Evolutionary conservation across 805 yeast species (phyloP).

Genomic region (Citeromyces matritensis): DNA sequence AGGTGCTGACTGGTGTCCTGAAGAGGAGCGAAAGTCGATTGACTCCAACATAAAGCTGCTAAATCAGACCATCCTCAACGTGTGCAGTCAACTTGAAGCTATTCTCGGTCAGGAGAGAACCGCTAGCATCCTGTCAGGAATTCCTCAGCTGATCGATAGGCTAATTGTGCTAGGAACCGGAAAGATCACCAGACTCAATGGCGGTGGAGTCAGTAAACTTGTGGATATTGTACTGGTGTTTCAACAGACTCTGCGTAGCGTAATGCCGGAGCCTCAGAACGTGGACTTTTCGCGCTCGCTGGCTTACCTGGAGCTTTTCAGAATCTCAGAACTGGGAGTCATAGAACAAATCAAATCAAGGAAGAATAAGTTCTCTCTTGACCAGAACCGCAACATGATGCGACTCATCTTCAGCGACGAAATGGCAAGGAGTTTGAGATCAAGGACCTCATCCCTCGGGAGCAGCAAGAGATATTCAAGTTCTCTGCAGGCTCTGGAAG

Average conservation of each 20-base stretch:
- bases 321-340: slow-evolving; percentile 29
- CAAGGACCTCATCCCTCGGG: too few relatives aligned
- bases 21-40: slow-evolving; percentile 41
- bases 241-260: slow-evolving; percentile 54
- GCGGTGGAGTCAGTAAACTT: slow-evolving; percentile 43
- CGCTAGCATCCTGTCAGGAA: slow-evolving; percentile 25
- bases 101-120: slow-evolving; percentile 13
- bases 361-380: slow-evolving; percentile 19
- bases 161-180: slow-evolving; percentile 36
- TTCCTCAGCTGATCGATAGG: slow-evolving; percentile 33
- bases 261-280: slow-evolving; percentile 32
- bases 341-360: slow-evolving; percentile 20
- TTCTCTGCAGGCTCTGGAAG: too few relatives aligned
- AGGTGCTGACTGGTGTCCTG: slow-evolving; percentile 33
- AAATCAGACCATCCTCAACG: slow-evolving; percentile 29
- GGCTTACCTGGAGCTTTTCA: slow-evolving; percentile 40
- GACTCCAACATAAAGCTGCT: slow-evolving; percentile 36
- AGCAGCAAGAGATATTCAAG: too few relatives aligned
- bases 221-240: slow-evolving; percentile 46
- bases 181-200: slow-evolving; percentile 32
- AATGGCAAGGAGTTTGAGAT: slow-evolving; percentile 8
- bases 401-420: slow-evolving; percentile 33
- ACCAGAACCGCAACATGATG: slow-evolving; percentile 34
- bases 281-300: slow-evolving; percentile 40
- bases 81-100: slow-evolving; percentile 24